Evolutionary conservation across 2,329 filamentous ascomycete species (phyloP).

Genomic region (Fusarium keratoplasticum): DNA sequence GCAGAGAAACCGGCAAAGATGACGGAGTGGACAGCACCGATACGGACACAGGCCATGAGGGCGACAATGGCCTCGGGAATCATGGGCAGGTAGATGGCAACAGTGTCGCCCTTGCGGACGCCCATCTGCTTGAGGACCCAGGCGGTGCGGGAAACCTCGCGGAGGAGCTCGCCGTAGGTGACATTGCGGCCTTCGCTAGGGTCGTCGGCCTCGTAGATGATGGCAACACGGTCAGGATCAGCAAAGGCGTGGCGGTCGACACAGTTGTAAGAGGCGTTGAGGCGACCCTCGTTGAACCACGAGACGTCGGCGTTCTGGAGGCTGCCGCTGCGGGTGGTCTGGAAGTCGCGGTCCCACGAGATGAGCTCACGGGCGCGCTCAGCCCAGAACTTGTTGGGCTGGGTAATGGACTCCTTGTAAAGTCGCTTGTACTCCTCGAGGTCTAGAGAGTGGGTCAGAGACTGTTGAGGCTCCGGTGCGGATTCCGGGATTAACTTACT

Average conservation of each 20-base stretch:
- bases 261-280: conserved; percentile 98
- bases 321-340: conserved; percentile 85
- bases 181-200: conserved; percentile 86
- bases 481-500: conserved; percentile 59
- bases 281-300: conserved; percentile 93
- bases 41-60: conserved; percentile 89
- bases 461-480: conserved; percentile 41
- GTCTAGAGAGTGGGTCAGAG: conserved; percentile 54
- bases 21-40: conserved; percentile 96
- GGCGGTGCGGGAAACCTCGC: conserved; percentile 88
- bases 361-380: conserved; percentile 87
- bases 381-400: conserved; percentile 92
- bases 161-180: conserved; percentile 92
- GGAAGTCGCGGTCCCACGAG: conserved; percentile 90
- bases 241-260: conserved; percentile 97
- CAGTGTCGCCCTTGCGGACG: conserved; percentile 95
- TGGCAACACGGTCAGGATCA: conserved; percentile 91
- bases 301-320: conserved; percentile 85
- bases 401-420: conserved; percentile 87
- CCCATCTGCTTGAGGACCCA: conserved; percentile 95
- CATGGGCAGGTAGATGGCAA: conserved; percentile 98
- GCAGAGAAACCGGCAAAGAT: conserved; percentile 98
- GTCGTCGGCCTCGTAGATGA: conserved; percentile 99
- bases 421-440: conserved; percentile 75
- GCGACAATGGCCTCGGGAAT: conserved; percentile 95